Conservation (phyloP, 225 moss, liverwort and hornwort genomes). For the Neckera pumila region DNA sequence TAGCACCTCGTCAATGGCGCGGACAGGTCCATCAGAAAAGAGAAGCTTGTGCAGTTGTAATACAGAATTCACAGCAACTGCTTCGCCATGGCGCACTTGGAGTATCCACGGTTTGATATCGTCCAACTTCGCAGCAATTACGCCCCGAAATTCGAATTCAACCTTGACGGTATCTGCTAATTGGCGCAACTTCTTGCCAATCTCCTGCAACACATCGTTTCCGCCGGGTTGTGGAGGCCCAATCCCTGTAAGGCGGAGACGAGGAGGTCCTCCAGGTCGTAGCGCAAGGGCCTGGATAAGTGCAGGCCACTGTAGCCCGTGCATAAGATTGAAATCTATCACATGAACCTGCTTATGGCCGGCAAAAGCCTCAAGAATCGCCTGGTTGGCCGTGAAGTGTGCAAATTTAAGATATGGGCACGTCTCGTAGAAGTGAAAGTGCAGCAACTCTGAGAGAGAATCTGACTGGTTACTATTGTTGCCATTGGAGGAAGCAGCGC, state of each 20-base stretch:
- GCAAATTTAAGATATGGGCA: slow-evolving; percentile 74
- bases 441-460: slow-evolving; percentile 46
- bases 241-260: slow-evolving; percentile 63
- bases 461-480: slow-evolving; percentile 3
- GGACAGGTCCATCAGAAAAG: slow-evolving; percentile 15
- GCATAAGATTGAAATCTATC: slow-evolving; percentile 63
- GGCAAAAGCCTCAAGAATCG: slow-evolving; percentile 62
- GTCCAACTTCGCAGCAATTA: slow-evolving; percentile 49
- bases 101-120: slow-evolving; percentile 73
- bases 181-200: slow-evolving; percentile 59
- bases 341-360: slow-evolving; percentile 55
- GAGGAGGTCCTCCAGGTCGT: slow-evolving; percentile 57
- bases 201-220: slow-evolving; percentile 54
- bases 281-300: slow-evolving; percentile 67
- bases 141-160: slow-evolving; percentile 62
- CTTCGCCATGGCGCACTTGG: slow-evolving; percentile 55
- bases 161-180: slow-evolving; percentile 49
- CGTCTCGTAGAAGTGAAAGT: slow-evolving; percentile 65
- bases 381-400: slow-evolving; percentile 74
- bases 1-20: slow-evolving; percentile 50
- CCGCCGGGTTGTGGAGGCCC: slow-evolving; percentile 47
- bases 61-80: slow-evolving; percentile 61
- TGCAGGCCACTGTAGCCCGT: slow-evolving; percentile 77
- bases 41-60: slow-evolving; percentile 58
- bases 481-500: slow-evolving; percentile 2